Evolutionary conservation across 352 stramenopile species (phyloP).

Genomic region (Phytophthora chlamydospora): DNA sequence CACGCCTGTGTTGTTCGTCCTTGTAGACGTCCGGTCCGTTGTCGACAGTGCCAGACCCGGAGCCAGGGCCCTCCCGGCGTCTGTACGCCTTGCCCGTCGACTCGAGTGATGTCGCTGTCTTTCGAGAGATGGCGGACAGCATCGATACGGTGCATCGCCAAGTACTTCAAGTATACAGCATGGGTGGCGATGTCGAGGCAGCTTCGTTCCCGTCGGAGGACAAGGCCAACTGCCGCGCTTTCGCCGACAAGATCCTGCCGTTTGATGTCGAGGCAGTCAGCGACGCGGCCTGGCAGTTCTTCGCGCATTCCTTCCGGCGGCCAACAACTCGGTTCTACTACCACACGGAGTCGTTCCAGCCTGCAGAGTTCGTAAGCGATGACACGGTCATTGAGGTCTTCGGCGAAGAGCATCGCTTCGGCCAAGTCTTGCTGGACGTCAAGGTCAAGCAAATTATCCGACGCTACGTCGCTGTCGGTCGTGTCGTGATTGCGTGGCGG

Average conservation of each 20-base stretch:
- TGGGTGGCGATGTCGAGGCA: no score
- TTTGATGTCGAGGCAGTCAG: constrained; percentile 39
- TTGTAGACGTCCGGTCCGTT: background rate
- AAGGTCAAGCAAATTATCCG: constrained; percentile 55
- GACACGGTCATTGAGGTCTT: constrained; percentile 71
- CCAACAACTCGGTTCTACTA: constrained; percentile 44
- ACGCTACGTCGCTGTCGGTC: constrained; percentile 40
- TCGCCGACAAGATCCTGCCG: constrained; percentile 49
- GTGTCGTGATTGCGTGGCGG: constrained; percentile 52
- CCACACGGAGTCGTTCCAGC: constrained; percentile 19
- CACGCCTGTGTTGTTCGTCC: background rate
- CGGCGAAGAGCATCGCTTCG: constrained; percentile 52
- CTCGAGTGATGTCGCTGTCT: constrained; percentile 24
- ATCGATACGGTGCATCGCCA: constrained; percentile 43
- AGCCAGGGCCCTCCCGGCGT: constrained; percentile 22
- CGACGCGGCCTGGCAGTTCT: constrained; percentile 46
- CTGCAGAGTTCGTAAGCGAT: constrained; percentile 26
- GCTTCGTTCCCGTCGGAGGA: background rate
- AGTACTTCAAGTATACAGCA: constrained; percentile 33
- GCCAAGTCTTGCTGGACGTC: constrained; percentile 44
- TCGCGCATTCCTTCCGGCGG: constrained; percentile 35
- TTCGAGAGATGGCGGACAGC: constrained; percentile 27
- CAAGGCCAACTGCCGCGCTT: constrained; percentile 27
- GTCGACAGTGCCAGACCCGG: background rate
- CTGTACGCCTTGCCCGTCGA: constrained; percentile 30